Percentiles rank a stretch among this genome's conserved stretches.
Evolutionary conservation across 139 green algal species (phyloP).

Genomic region (Mesotaenium endlicherianum): DNA sequence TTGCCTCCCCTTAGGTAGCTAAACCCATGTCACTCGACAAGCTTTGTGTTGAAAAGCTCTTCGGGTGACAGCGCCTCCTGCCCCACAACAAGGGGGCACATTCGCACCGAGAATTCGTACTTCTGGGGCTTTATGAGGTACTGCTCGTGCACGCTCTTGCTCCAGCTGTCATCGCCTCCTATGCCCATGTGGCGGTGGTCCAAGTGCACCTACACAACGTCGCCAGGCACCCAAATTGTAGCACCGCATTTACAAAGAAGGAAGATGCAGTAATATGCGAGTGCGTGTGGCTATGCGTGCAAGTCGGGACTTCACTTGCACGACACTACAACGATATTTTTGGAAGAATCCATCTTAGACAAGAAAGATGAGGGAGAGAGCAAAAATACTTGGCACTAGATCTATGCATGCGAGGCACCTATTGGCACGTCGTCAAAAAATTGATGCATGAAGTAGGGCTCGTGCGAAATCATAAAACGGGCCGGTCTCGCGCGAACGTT

Average conservation of each 20-base stretch:
- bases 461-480: too few relatives aligned
- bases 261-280: neutral
- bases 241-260: neutral
- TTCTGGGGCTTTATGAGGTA: slow-evolving; percentile 63
- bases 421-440: too few relatives aligned
- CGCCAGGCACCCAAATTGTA: too few relatives aligned
- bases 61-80: neutral
- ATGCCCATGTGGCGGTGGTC: slow-evolving; percentile 89
- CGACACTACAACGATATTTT: neutral
- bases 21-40: too few relatives aligned
- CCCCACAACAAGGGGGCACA: neutral
- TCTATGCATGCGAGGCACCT: too few relatives aligned
- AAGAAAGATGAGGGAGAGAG: too few relatives aligned
- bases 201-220: slow-evolving; percentile 74
- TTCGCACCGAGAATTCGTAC: slow-evolving; percentile 52
- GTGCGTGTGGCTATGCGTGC: neutral
- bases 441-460: too few relatives aligned
- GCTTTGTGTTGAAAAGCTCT: too few relatives aligned
- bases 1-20: neutral
- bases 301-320: neutral
- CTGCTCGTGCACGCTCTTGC: slow-evolving; percentile 63
- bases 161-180: slow-evolving; percentile 93
- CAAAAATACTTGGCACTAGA: too few relatives aligned
- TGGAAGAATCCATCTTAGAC: too few relatives aligned
- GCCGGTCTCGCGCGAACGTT: too few relatives aligned